These are phyloP conservation scores for Auricularia cornea DNA, from an alignment of 768 basidiomycete genomes.

Conservation along the genomic window DNA sequence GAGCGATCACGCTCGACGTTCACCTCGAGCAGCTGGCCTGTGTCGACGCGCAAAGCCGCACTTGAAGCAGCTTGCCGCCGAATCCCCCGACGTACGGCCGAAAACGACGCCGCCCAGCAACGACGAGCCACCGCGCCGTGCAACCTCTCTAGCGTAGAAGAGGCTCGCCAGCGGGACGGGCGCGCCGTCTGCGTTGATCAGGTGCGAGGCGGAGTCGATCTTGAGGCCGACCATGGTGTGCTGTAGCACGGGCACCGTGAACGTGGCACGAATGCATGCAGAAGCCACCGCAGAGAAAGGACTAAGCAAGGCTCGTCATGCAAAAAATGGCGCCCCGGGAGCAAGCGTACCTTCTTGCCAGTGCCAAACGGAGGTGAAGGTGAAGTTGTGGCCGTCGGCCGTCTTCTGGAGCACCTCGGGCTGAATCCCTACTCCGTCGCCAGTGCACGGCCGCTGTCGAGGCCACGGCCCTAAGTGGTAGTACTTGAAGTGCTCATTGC, in stretches of 20 bases:
- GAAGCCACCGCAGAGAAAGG: slow-evolving; percentile 81
- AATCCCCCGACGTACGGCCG: too few species aligned
- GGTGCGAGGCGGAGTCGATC: slow-evolving; percentile 78
- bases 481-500: slow-evolving; percentile 98
- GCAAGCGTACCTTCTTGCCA: slow-evolving; percentile 21
- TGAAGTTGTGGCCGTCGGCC: slow-evolving; percentile 82
- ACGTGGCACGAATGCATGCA: slow-evolving; percentile 87
- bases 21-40: too few species aligned
- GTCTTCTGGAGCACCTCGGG: too few species aligned
- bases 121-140: too few species aligned
- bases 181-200: slow-evolving; percentile 62
- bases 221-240: slow-evolving; percentile 99
- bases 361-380: slow-evolving; percentile 81
- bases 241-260: slow-evolving; percentile 91
- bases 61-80: too few species aligned
- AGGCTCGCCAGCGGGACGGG: slow-evolving; percentile 84
- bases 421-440: slow-evolving; percentile 91
- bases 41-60: too few species aligned
- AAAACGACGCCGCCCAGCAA: too few species aligned
- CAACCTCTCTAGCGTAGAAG: too few species aligned
- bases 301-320: slow-evolving; percentile 21
- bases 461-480: slow-evolving; percentile 91
- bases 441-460: slow-evolving; percentile 78
- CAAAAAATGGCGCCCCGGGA: neutral
- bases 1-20: too few species aligned